Conservation (phyloP, 2,329 filamentous ascomycete genomes). For the Neoascochyta sp. region DNA sequence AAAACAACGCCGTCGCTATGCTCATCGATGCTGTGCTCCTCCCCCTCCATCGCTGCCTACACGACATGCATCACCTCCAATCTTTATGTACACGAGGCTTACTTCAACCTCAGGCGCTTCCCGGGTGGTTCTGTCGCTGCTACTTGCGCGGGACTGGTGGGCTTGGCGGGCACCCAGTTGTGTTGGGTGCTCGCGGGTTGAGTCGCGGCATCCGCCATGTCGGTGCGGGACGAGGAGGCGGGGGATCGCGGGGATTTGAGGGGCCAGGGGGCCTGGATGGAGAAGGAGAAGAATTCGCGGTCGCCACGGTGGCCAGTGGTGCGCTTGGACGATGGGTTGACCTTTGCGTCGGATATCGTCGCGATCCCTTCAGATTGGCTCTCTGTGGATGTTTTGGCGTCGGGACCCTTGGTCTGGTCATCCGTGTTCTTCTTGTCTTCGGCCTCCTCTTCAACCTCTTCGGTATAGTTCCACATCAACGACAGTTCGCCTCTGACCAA, state of each 20-base stretch:
- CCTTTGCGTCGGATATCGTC: no score
- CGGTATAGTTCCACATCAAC: slow-evolving; percentile 78
- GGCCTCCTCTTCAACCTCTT: slow-evolving; percentile 49
- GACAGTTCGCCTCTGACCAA: slow-evolving; percentile 65
- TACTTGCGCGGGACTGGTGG: slow-evolving; percentile 1
- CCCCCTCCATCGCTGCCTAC: no score
- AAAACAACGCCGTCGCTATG: no score
- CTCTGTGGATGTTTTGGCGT: slow-evolving; percentile 3
- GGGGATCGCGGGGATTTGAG: slow-evolving; percentile 16
- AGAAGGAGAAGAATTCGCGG: slow-evolving; percentile 35
- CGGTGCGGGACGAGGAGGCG: background rate
- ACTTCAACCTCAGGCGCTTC: slow-evolving; percentile 24
- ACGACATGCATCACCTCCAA: no score
- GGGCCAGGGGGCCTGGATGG: slow-evolving; percentile 32
- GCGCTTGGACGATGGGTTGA: slow-evolving; percentile 12
- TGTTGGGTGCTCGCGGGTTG: slow-evolving; percentile 10
- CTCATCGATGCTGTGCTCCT: no score
- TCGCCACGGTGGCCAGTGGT: slow-evolving; percentile 15
- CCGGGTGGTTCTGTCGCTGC: slow-evolving; percentile 15
- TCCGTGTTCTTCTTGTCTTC: slow-evolving; percentile 10
- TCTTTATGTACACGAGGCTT: no score
- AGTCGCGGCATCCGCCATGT: slow-evolving; percentile 1
- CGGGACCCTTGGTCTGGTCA: slow-evolving; percentile 8
- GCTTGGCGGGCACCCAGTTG: slow-evolving; percentile 15
- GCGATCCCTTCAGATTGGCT: slow-evolving; percentile 10